Base-by-base conservation (phyloP, 192 early-diverging fungal genomes). In the Coemansia sp. region DNA sequence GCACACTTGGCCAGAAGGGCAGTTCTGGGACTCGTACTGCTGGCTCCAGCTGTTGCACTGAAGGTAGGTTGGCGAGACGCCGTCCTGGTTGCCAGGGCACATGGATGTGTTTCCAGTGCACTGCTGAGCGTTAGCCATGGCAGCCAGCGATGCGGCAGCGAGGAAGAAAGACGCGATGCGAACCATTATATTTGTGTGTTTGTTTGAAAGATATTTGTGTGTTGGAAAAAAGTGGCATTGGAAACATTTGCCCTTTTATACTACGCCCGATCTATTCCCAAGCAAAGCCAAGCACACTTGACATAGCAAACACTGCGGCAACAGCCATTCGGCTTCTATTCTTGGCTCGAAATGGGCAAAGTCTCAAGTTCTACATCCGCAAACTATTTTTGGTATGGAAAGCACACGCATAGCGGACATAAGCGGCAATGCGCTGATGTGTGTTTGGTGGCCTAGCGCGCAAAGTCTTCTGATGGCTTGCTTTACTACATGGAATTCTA, bases 41-140 rank as follows among this genome's bases (percentile, higher is more conserved):
- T 49, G 39, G 40, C 40, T 54, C 68, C 56, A 67, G 56, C 52
- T 66, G 49, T 71, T 66, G 61, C 75, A 78, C 69, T 78, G 75
- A 9, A 78, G 75, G 54, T 78, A 78, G 56, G 69, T 78, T 11
- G 64, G 30, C 11, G 69, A 78, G 15, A 71, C 75, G 28, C 75
- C 75, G 21, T 78, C 75, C 44, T 63, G 60, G 58, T 41, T 45
- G 60, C 62, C 59, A 11, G 75, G 75, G 64, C 75, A 78, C 45
- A 60, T 71, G 47, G 75, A 71, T 1, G 50, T 45, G 47, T 71
- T 78, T 6, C 75, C 75, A 1, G 52, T 56, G 64, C 75, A 78
- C 57, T 70, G 62, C 40, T 66, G 50, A 47, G 59, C 74, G 48
- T 17, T 56, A 23, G 52, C 38, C 3, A 54, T n/a, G 38, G 53